Percentiles rank a stretch among this genome's conserved stretches.
These are phyloP conservation scores for Paracoccidioides brasiliensis DNA, from an alignment of 2,329 filamentous ascomycete species.

Conservation along the genomic window DNA sequence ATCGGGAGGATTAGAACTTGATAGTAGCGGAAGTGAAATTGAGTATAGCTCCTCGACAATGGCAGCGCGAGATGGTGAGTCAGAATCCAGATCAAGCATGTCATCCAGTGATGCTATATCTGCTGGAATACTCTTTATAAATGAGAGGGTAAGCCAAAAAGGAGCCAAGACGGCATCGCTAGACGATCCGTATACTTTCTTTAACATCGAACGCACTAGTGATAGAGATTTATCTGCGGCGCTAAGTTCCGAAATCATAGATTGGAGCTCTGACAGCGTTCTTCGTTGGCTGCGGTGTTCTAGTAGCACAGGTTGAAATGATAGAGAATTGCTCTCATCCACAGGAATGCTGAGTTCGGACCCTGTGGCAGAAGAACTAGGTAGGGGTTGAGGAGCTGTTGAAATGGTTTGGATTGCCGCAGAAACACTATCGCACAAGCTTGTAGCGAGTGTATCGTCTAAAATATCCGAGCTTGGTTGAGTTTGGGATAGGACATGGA, in stretches of 20 bases:
- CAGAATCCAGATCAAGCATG: slow-evolving; percentile 45
- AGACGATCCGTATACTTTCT: slow-evolving; percentile 45
- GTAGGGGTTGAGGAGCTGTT: slow-evolving; percentile 20
- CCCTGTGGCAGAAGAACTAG: slow-evolving; percentile 9
- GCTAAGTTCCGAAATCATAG: slow-evolving; percentile 45
- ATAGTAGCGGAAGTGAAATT: slow-evolving; percentile 25
- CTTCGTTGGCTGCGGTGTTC: slow-evolving; percentile 52
- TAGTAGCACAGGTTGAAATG: slow-evolving; percentile 51
- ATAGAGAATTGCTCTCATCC: slow-evolving; percentile 14
- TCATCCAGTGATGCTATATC: slow-evolving; percentile 47
- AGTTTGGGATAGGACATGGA: slow-evolving; percentile 51
- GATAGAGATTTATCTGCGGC: slow-evolving; percentile 30
- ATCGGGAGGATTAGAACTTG: slow-evolving; percentile 36
- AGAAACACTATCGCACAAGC: slow-evolving; percentile 61
- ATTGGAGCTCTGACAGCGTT: slow-evolving; percentile 49
- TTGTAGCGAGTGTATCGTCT: slow-evolving; percentile 52
- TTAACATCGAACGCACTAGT: slow-evolving; percentile 53
- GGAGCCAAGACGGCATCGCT: slow-evolving; percentile 52
- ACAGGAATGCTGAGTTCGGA: slow-evolving; percentile 20
- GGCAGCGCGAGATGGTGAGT: slow-evolving; percentile 13
- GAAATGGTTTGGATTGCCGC: slow-evolving; percentile 30
- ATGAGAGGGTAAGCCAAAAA: slow-evolving; percentile 67
- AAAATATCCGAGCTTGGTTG: slow-evolving; percentile 53
- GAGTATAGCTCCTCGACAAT: slow-evolving; percentile 35
- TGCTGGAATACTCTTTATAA: slow-evolving; percentile 47